These are phyloP conservation scores for Ascochyta koolunga DNA, from an alignment of 2,329 filamentous ascomycete genomes.

Conservation along the genomic window DNA sequence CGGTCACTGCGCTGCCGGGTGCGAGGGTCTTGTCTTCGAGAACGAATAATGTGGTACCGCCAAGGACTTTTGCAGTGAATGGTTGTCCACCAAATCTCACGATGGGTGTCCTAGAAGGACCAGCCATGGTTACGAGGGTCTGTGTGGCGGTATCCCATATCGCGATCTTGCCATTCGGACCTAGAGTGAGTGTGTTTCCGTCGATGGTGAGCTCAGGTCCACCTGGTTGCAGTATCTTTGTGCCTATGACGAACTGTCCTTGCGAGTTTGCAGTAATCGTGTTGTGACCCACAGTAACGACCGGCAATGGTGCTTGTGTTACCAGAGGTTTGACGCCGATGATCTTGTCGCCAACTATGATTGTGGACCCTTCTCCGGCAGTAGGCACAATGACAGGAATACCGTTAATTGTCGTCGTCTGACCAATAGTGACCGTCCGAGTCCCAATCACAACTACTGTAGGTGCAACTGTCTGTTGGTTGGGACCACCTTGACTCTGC, in stretches of 20 bases:
- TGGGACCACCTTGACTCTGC: constrained; percentile 16
- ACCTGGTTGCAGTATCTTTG: constrained; percentile 42
- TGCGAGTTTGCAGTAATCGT: constrained; percentile 40
- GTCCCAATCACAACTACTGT: constrained; percentile 33
- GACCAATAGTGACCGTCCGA: constrained; percentile 37
- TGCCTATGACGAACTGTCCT: constrained; percentile 43
- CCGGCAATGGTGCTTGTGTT: constrained; percentile 19
- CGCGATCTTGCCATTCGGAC: constrained; percentile 44
- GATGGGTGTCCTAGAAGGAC: constrained; percentile 22
- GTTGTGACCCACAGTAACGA: constrained; percentile 34
- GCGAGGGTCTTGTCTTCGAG: constrained; percentile 25
- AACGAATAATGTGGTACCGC: constrained; percentile 33
- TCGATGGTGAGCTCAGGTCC: constrained; percentile 45
- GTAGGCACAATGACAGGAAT: constrained; percentile 36
- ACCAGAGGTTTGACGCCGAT: constrained; percentile 28
- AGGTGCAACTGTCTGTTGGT: constrained; percentile 17
- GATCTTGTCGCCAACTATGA: constrained; percentile 40
- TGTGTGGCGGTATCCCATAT: constrained; percentile 45
- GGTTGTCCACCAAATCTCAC: constrained; percentile 29
- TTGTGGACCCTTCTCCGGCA: constrained; percentile 25
- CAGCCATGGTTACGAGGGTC: constrained; percentile 29
- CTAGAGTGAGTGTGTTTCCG: constrained; percentile 44
- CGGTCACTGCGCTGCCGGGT: constrained; percentile 28
- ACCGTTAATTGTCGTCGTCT: constrained; percentile 41
- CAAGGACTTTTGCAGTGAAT: constrained; percentile 31